Conservation (phyloP, 1,284 basidiomycete genomes). For the Ustilago bromivora region DNA sequence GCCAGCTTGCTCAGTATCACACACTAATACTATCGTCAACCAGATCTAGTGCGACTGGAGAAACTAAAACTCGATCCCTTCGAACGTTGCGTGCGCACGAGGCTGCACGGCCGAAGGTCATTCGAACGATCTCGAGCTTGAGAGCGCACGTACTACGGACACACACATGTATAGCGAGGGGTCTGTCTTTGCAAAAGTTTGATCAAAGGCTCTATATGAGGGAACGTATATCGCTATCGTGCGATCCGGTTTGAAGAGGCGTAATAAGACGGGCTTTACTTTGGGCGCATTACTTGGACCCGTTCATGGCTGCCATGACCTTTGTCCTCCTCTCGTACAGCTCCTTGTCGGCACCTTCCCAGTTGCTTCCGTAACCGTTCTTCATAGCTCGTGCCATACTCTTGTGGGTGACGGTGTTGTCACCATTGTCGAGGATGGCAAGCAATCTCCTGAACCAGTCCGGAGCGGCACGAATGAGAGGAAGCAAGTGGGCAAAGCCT, state of each 20-base stretch:
- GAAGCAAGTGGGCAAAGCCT: conserved; percentile 54
- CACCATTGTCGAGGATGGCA: conserved; percentile 61
- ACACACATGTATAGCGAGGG: too few species aligned
- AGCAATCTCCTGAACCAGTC: conserved; percentile 62
- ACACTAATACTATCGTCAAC: too few species aligned
- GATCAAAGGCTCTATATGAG: not conserved
- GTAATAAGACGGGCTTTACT: not conserved
- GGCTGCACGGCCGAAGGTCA: too few species aligned
- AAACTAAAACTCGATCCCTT: too few species aligned
- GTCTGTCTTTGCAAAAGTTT: too few species aligned
- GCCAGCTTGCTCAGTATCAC: not conserved
- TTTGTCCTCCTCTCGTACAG: conserved; percentile 38
- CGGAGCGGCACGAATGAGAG: conserved; percentile 57
- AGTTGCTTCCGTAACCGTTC: conserved; percentile 65
- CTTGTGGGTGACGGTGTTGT: conserved; percentile 59
- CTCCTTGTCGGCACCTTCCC: conserved; percentile 54
- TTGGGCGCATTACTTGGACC: conserved; percentile 14
- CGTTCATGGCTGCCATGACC: conserved; percentile 20
- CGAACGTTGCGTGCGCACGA: too few species aligned
- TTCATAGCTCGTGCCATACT: conserved; percentile 54
- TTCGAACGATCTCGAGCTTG: too few species aligned
- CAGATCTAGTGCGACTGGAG: too few species aligned
- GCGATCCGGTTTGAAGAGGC: not conserved
- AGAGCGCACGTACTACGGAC: too few species aligned
- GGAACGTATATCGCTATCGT: not conserved